Base-by-base conservation (phyloP, 352 stramenopile genomes). In the Phytophthora aleatoria region DNA sequence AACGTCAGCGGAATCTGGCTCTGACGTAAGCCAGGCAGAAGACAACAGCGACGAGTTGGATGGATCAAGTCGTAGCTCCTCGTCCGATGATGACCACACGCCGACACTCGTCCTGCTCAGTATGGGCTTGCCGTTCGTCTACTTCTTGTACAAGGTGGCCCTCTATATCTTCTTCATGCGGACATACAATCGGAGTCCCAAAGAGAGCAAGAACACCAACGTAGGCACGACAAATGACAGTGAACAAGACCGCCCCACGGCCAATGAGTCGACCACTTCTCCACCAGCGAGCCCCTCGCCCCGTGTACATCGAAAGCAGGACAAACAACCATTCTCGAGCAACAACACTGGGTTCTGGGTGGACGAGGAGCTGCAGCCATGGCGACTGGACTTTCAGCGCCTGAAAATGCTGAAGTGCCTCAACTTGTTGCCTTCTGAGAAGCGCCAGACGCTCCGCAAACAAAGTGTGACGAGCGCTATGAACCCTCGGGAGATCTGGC, bases 291-390 rank as follows among this genome's bases (percentile, higher is more conserved):
- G 53, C 30, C 57, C 70, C 13, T 67, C 47, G 6, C 60, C 64
- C 13, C 50, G 59, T 4, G 27, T 28, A 26, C 58, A 61, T 66
- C 57, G 50, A 26, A 65, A 39, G 15, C 64, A 61, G 47, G 39
- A 68, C 24, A 69, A 69, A n/a, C 54, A 71, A 5, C 55, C 38
- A 33, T 67, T 71, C 5, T 61, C 20, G 11, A 76, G 58, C 44
- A 77, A 73, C 43, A 81, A 79, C 31, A 58, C 59, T 54, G 79
- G 69, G 3, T 89, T 91, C 54, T 91, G 83, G 83, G 71, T 91
- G 26, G 76, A 88, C 8, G 76, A 89, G 51, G 83, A 89, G 44
- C 72, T 89, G 15, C 79, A 91, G 61, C 67, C 77, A 12, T 91
- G 82, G 82, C 76, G 78, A 1, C 54, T 89, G 26, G 78, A 89